Percentiles rank a stretch among this genome's conserved stretches.
Evolutionary conservation across 345 rosid genomes (phyloP).

Genomic region (Gossypium arboreum): DNA sequence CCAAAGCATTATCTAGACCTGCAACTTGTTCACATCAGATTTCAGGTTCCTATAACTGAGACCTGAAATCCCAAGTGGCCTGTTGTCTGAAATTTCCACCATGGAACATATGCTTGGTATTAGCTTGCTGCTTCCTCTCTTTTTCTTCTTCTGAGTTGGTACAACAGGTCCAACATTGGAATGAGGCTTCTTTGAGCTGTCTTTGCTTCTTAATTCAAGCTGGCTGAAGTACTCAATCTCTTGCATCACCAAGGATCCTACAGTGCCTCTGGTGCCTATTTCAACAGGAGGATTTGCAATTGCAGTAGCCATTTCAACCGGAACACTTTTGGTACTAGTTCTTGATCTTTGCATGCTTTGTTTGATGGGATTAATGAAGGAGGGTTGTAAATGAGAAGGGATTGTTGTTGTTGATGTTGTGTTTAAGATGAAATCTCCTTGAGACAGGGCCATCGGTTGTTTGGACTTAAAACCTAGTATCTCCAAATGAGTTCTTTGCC

Average conservation of each 20-base stretch:
- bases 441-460: conserved; percentile 16
- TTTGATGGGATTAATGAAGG: conserved; percentile 16
- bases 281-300: conserved; percentile 30
- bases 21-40: conserved; percentile 46
- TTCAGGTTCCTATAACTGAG: conserved; percentile 51
- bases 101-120: conserved; percentile 53
- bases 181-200: conserved; percentile 32
- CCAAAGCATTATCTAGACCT: conserved; percentile 56
- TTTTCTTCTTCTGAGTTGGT: conserved; percentile 45
- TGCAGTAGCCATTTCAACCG: conserved; percentile 27
- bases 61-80: conserved; percentile 35
- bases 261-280: conserved; percentile 57
- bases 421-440: conserved; percentile 18
- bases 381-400: conserved; percentile 29
- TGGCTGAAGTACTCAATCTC: conserved; percentile 51
- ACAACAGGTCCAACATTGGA: conserved; percentile 19
- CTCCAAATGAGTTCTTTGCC: conserved; percentile 39
- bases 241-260: conserved; percentile 52
- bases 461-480: conserved; percentile 21
- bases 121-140: conserved; percentile 38
- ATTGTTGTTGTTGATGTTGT: conserved; percentile 11
- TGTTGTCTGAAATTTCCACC: conserved; percentile 51
- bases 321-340: conserved; percentile 10
- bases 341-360: conserved; percentile 32
- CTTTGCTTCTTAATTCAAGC: conserved; percentile 32